Percentiles rank a stretch among this genome's conserved stretches.
These are phyloP conservation scores for Lonicera japonica DNA, from an alignment of 129 eudicot genomes.

Conservation along the genomic window DNA sequence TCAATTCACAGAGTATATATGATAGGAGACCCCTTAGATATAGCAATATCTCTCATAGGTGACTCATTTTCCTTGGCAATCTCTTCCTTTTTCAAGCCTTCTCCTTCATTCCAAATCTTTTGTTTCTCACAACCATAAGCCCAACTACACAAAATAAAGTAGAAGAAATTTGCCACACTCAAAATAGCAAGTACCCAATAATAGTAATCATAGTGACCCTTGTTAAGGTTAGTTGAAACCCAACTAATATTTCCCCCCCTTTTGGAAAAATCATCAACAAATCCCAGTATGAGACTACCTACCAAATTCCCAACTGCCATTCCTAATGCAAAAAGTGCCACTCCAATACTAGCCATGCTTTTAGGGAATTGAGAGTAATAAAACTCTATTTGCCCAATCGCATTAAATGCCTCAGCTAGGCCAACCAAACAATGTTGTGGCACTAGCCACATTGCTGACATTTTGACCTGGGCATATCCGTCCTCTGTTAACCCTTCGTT, in stretches of 20 bases:
- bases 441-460: conserved; percentile 79
- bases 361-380: conserved; percentile 78
- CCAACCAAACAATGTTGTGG: conserved; percentile 59
- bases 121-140: conserved; percentile 44
- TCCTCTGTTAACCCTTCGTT: conserved; percentile 32
- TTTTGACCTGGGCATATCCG: conserved; percentile 31
- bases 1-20: not conserved
- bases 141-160: conserved; percentile 43
- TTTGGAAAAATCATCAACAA: conserved; percentile 25
- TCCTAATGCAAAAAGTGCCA: conserved; percentile 59
- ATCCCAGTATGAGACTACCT: conserved; percentile 47
- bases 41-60: conserved; percentile 7
- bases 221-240: conserved; percentile 58
- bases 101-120: conserved; percentile 39
- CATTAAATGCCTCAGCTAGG: conserved; percentile 70
- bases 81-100: conserved; percentile 16
- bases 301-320: conserved; percentile 51
- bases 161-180: conserved; percentile 51
- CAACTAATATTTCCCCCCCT: conserved; percentile 53
- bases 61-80: conserved; percentile 17
- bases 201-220: conserved; percentile 74
- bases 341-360: conserved; percentile 79
- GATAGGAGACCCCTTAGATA: conserved; percentile 18
- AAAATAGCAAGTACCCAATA: conserved; percentile 54
- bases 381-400: conserved; percentile 73